A percentile compares a stretch with the other conserved stretches of the same genome.
phyloP scores from a whole-genome alignment of 2,329 filamentous ascomycete genomes.

The Akanthomyces muscarius region DNA sequence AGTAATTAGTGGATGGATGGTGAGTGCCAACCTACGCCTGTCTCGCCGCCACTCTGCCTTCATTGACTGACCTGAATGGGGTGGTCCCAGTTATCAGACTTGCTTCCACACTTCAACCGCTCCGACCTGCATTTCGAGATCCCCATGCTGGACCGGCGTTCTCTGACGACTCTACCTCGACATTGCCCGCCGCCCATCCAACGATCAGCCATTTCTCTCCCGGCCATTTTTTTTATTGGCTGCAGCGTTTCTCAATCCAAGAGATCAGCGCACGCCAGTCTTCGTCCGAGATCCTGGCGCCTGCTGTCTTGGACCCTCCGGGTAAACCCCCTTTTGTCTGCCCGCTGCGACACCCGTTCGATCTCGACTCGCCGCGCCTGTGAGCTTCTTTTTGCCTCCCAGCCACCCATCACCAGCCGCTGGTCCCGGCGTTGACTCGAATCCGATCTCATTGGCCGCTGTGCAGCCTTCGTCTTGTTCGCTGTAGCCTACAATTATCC shows the following conservation, averaged over 20 bases:
- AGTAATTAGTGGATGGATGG: background rate
- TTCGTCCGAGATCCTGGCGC: slow-evolving; percentile 1
- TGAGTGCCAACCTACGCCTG: background rate
- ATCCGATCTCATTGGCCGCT: slow-evolving; percentile 3
- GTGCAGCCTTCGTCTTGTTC: slow-evolving; percentile 11
- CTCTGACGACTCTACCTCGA: slow-evolving; percentile 12
- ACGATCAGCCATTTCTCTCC: background rate
- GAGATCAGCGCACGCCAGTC: slow-evolving; percentile 3
- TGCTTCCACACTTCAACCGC: slow-evolving; percentile 15
- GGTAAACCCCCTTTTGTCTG: slow-evolving; percentile 13
- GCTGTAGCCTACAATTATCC: slow-evolving; percentile 8
- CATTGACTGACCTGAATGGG: slow-evolving; percentile 8
- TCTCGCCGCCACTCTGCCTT: slow-evolving; percentile 5
- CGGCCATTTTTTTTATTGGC: slow-evolving; percentile 15
- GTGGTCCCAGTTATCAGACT: slow-evolving; percentile 7
- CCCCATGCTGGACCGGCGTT: slow-evolving; percentile 11
- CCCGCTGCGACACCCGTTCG: slow-evolving; percentile 8
- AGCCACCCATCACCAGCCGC: slow-evolving; percentile 1
- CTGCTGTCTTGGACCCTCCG: background rate
- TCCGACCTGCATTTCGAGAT: slow-evolving; percentile 12
- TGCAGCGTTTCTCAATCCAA: slow-evolving; percentile 9
- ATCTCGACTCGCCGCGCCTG: slow-evolving; percentile 7
- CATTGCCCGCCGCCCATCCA: slow-evolving; percentile 10
- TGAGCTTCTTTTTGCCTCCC: background rate
- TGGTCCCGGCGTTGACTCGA: background rate